A percentile compares a stretch with the other conserved stretches of the same genome.
Conservation (phyloP, 2,329 filamentous ascomycete species). For the Neocucurbitaria cava region DNA sequence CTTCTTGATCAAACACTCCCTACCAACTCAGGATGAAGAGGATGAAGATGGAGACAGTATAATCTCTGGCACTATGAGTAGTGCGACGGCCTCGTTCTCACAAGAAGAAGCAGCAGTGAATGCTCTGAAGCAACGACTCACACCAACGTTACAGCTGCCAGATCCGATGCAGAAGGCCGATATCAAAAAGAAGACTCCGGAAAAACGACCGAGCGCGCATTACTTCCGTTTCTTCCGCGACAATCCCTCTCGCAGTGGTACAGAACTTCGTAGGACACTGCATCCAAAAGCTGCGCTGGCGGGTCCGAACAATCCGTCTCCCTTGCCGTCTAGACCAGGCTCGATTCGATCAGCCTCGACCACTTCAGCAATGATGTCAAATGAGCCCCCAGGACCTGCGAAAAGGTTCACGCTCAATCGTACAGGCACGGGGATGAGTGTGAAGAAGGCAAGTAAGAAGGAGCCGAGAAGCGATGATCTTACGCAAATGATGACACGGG, state of each 20-base stretch:
- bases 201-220: slow-evolving; percentile 37
- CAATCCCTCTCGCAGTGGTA: slow-evolving; percentile 34
- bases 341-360: slow-evolving; percentile 39
- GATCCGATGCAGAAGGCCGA: slow-evolving; percentile 50
- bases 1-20: slow-evolving; percentile 63
- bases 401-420: slow-evolving; percentile 50
- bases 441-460: slow-evolving; percentile 56
- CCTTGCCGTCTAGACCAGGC: slow-evolving; percentile 31
- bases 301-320: slow-evolving; percentile 14
- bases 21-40: slow-evolving; percentile 56
- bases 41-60: slow-evolving; percentile 53
- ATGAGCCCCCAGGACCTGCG: slow-evolving; percentile 41
- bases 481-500: slow-evolving; percentile 93
- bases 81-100: slow-evolving; percentile 25
- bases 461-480: slow-evolving; percentile 83
- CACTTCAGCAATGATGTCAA: slow-evolving; percentile 28
- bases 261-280: slow-evolving; percentile 39
- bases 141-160: slow-evolving; percentile 74
- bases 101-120: slow-evolving; percentile 65
- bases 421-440: slow-evolving; percentile 51
- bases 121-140: slow-evolving; percentile 80
- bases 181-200: slow-evolving; percentile 26
- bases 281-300: slow-evolving; percentile 37
- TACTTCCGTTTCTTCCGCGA: slow-evolving; percentile 48
- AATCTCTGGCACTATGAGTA: slow-evolving; percentile 20